Evolutionary conservation across 345 rosid genomes (phyloP), one percentile per base, ranked within the genome.

Genomic region (Gossypium anomalum): DNA sequence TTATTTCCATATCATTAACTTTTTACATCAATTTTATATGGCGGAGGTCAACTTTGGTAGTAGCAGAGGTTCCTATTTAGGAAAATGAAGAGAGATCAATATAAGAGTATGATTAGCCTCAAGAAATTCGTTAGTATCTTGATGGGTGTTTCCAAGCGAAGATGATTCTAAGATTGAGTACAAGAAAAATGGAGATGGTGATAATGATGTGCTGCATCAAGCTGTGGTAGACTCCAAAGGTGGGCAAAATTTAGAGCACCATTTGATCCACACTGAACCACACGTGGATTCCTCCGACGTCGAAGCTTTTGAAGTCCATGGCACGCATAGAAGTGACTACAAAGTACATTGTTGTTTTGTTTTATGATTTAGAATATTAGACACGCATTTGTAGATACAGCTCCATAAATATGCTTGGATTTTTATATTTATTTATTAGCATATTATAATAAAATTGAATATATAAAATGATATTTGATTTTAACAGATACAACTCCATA

Each of bases 251-350:
- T 77, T 80, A 2, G 96, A 85, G 83, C 93, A 93, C 60, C 87
- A 91, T 25, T 71, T 95, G 89, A 86, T 95, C 82, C 97, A 98
- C 17, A 93, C 97, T 10, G 96, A 96, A 4, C 96, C 90, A 9
- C 93, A 85, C 79, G 82, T 87, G 58, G 99, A 95, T 76, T 93
- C 97, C 19, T 95, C 93, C 73, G 97, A 95, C 80, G 97, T 93
- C 16, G 98, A 95, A 79, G 99, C 98, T 17, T 90, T 93, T n/a
- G 99, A 95, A 78, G 88, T 95, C 73, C 97, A 93, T 1, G 90
- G 97, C 47, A 93, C 89, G 23, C 88, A 83, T 1, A 85, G 93
- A 73, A 87, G 83, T 70, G 88, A 93, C 41, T 89, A 87, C 80
- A 93, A 91, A 97, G 98, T 90, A 17, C 75, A 53, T 72, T 70